Evolutionary conservation across 2,329 filamentous ascomycete genomes (phyloP), one percentile per base, ranked within the genome.

Genomic region (Chrysosporium queenslandicum): DNA sequence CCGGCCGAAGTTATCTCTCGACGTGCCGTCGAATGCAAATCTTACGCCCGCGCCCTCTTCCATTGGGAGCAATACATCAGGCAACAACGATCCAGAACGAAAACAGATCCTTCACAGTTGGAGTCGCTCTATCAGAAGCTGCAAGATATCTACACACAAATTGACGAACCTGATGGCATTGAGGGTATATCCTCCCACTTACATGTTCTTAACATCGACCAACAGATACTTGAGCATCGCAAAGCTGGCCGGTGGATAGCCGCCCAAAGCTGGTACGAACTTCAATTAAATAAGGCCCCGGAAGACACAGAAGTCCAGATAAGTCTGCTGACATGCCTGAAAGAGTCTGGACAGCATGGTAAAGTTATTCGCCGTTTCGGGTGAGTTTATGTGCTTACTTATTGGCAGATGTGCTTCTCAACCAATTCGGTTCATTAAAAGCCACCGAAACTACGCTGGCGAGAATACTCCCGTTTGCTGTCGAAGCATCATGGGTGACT

Each of bases 191-290:
- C 91, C 1, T 82, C 88, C 18, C 86, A 92, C 64, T 74, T 97
- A 2, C 85, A 86, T 54, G 81, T 89, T 9, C 74, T 97, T n/a
- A 87, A 94, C 58, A 84, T 96, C 46, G 86, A 95, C 55, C 91
- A 96, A 65, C 90, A 97, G 65, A 85, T 96, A 29, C 76, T 96
- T 52, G 88, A 94, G 61, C 89, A 98, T 69, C 82, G 86, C 53
- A 97, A 95, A 67, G 87, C 90, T 18, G 92, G 92, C 3, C 78
- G 90, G 56, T 98, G 92, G 90, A 84, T 87, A 14, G 87, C 91
- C 48, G 92, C 90, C 21, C 92, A 97, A 69, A 94, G 87, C 57
- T 98, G 94, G 92, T 97, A 96, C 67, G 90, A 98, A 65, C 82
- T 95, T 58, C 84, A 90, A 57, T 76, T 97, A 30, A 83, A 86